A percentile compares a stretch with the other conserved stretches of the same genome.
Evolutionary conservation across 495 filamentous ascomycete species (phyloP).

Genomic region (Hypoxylon fuscum): DNA sequence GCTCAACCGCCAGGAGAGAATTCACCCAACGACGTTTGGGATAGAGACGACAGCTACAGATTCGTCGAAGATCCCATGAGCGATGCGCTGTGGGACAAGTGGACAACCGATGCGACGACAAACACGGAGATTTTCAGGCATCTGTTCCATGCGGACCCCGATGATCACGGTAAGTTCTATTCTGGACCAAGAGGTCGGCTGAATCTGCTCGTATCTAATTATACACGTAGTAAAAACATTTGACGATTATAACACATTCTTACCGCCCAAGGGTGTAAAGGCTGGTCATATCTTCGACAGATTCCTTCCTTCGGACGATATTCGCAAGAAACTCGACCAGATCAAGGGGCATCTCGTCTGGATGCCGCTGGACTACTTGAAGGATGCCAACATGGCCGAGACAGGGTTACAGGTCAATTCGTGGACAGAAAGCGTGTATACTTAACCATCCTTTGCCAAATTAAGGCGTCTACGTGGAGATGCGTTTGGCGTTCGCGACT

Average conservation of each 20-base stretch:
- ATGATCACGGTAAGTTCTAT: conserved; percentile 75
- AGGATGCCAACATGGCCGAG: conserved; percentile 90
- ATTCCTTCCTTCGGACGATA: conserved; percentile 72
- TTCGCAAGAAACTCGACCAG: conserved; percentile 76
- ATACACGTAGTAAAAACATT: conserved; percentile 74
- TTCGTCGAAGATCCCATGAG: conserved; percentile 84
- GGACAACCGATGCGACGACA: conserved; percentile 76
- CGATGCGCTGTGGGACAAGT: conserved; percentile 84
- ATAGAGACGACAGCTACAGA: conserved; percentile 71
- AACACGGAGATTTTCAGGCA: conserved; percentile 88
- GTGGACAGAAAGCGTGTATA: conserved; percentile 61
- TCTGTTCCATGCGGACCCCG: conserved; percentile 92
- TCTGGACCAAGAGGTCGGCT: neutral
- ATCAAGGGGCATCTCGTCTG: conserved; percentile 93
- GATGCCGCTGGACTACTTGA: conserved; percentile 90
- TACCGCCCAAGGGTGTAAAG: conserved; percentile 73
- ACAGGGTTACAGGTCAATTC: conserved; percentile 67
- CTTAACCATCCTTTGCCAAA: conserved; percentile 34
- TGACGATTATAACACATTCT: conserved; percentile 84
- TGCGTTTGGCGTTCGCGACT: conserved; percentile 4
- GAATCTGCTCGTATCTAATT: neutral
- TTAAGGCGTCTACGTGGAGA: neutral
- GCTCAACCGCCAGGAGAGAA: conserved; percentile 78
- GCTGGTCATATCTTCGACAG: conserved; percentile 85
- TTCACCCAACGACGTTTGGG: conserved; percentile 72